Base-by-base conservation (phyloP, 2,329 filamentous ascomycete genomes). In the Fusarium sulawesiense region DNA sequence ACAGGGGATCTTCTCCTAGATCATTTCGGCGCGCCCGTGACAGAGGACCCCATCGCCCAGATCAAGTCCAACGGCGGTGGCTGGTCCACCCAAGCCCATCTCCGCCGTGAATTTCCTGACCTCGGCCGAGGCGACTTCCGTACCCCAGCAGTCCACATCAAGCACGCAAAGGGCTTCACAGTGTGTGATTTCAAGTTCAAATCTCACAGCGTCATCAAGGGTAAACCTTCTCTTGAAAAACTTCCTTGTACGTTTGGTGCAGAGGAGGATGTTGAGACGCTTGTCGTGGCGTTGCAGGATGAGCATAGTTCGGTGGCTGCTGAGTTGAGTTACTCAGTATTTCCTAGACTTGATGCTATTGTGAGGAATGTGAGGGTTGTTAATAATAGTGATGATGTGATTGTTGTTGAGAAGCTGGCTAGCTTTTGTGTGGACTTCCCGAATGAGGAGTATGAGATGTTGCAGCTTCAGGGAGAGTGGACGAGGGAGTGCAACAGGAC, bases 381-480 rank as follows among this genome's bases (percentile, higher is more conserved):
- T 3, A 91, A 91, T 72, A 82, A 86, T 54, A 86, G 89, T 6
- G 80, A 82, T 2, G 77, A 77, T 12, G 80, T 84, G 18, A 84
- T 89, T 21, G 83, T 82, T 1, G 80, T 91, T 9, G 83, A 90
- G 60, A 83, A 86, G 64, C 80, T 89, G 5, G 84, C 88, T 2
- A 90, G 88, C 71, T 83, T 90, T 68, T 90, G 87, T 61, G 82
- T 88, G 2, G 89, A 91, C 62, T 79, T 89, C 42, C 88, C 88
- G 0, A 86, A 85, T 54, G 80, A 86, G 21, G 87, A 91, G 11
- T 79, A 89, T 18, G 87, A 91, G 21, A 86, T 91, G 83, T 80
- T 91, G 54, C 85, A 88, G 69, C 80, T 91, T 1, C 82, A 85
- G 3, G 89, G 89, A 2, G 89, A 91, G 64, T 91, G 89, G 89